Conservation (phyloP, 2,329 filamentous ascomycete genomes). For the Cucurbitaria berberidis region DNA sequence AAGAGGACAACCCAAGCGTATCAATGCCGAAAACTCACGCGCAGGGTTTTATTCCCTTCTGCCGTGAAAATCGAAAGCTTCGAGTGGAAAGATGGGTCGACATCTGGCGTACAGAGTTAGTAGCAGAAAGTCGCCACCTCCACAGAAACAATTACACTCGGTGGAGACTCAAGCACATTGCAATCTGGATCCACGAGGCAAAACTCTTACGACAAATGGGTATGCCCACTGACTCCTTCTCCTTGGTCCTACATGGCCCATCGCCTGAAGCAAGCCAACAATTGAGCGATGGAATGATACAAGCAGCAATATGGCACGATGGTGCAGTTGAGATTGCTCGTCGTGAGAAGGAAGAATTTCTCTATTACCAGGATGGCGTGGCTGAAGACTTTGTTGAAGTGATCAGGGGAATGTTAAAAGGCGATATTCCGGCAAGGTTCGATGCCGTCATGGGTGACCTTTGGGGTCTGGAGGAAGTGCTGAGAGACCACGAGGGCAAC, state of each 20-base stretch:
- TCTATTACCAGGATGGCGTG: not conserved
- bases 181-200: not conserved
- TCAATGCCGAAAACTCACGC: too few species aligned
- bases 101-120: too few species aligned
- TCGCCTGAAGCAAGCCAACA: not conserved
- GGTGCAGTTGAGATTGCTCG: not conserved
- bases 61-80: too few species aligned
- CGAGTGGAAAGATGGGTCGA: too few species aligned
- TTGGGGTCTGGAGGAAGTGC: not conserved
- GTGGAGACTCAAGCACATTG: not conserved
- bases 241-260: slow-evolving; percentile 1
- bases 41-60: too few species aligned
- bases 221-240: not conserved
- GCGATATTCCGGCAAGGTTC: slow-evolving; percentile 1
- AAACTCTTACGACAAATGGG: not conserved
- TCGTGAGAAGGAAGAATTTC: not conserved
- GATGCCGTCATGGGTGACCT: not conserved
- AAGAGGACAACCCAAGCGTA: not conserved
- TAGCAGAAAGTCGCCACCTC: too few species aligned
- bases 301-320: slow-evolving; percentile 1
- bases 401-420: not conserved
- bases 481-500: not conserved
- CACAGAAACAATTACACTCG: too few species aligned
- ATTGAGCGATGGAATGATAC: not conserved
- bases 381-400: not conserved